Base-by-base conservation (phyloP, 108 stramenopile genomes). In the Nannochloropsis salina region DNA sequence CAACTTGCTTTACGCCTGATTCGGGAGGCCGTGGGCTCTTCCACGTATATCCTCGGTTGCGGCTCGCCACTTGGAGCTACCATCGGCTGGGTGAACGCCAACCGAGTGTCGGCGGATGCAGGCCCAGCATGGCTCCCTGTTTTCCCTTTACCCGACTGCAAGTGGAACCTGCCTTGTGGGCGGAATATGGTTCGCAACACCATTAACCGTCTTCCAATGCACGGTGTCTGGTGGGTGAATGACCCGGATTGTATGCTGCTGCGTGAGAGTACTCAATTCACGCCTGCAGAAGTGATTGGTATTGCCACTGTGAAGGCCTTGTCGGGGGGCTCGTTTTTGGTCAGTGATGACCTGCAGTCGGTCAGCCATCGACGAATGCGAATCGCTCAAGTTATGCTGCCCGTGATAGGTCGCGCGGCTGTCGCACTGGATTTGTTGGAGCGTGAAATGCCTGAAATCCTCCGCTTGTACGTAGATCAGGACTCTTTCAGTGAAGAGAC, bases 191-290 rank as follows among this genome's bases (percentile, higher is more conserved):
- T 96, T 80, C 94, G 96, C 41, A 96, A 96, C 85, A 93, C 94
- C 41, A 91, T 97, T 84, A 93, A 91, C 40, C 92, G 96, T 81
- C 91, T 94, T 42, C 90, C 92, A 41, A 88, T 96, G 43, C 94
- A 94, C 44, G 94, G 95, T 86, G 91, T 95, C 43, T 96, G 94
- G 94, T 96, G 96, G 96, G 93, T 94, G 83, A 97, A 97, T 87
- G 96, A 97, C 92, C 96, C 96, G 8, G 96, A 97, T 86, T 97
- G 96, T 87, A 83, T 97, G 12, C 84, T 97, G 42, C 88, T 97
- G 5, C 94, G 96, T 61, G 91, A 95, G 61, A 93, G 91, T n/a
- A 95, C 95, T 9, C 93, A 93, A 51, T 86, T 96, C 42, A 93
- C 93, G 10, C 91, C 94, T 82, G 89, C 88, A 20, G 96, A 97